A percentile compares a stretch with the other conserved stretches of the same genome.
Conservation (phyloP, 2,329 filamentous ascomycete species). For the Lachnum nothofagi region DNA sequence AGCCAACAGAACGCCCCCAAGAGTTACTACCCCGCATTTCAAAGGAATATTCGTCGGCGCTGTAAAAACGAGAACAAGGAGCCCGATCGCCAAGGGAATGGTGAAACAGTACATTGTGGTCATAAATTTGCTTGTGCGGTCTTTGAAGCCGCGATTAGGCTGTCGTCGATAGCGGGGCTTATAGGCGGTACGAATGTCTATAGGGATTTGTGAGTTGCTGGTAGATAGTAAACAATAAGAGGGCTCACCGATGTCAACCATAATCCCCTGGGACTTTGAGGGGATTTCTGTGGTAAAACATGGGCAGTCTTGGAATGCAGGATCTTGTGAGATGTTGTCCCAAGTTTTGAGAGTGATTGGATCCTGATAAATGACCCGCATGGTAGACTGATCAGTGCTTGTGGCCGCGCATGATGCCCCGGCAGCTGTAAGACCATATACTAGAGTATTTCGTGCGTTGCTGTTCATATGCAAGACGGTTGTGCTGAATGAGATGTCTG, state of each 20-base stretch:
- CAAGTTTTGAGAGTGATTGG: background rate
- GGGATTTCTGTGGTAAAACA: background rate
- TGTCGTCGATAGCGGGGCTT: background rate
- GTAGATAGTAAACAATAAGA: background rate
- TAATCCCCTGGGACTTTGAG: background rate
- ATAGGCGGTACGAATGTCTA: background rate
- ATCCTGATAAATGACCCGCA: background rate
- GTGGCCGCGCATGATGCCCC: background rate
- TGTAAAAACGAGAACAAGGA: background rate
- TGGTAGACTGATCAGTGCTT: background rate
- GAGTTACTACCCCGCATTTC: background rate
- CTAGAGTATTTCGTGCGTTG: background rate
- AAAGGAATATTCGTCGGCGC: background rate
- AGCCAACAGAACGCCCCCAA: background rate
- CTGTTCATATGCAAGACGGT: background rate
- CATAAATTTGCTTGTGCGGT: background rate
- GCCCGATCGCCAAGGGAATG: background rate
- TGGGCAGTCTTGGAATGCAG: background rate
- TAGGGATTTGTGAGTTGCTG: background rate
- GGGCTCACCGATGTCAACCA: constrained; percentile 1
- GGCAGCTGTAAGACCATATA: background rate
- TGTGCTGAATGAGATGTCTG: background rate
- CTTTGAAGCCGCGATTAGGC: background rate
- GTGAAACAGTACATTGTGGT: background rate
- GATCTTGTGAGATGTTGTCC: background rate